Base-by-base conservation (phyloP, 108 stramenopile species). In the Chaetoceros muelleri region DNA sequence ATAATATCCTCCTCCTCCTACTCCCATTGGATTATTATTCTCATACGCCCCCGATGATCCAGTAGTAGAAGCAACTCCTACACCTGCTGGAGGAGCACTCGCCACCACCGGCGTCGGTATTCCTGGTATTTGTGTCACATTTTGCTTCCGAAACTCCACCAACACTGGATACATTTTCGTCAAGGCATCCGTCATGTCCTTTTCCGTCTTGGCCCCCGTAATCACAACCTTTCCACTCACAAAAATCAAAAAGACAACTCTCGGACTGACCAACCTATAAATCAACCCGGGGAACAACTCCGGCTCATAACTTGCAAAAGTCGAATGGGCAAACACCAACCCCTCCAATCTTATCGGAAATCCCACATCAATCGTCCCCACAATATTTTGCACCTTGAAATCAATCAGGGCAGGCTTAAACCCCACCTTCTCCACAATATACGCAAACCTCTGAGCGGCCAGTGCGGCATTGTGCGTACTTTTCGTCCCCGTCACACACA, bases 211-310 rank as follows among this genome's bases (percentile, higher is more conserved):
- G 31, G 88, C 88, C n/a, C 88, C 88, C 3, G 88, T 90, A 66
- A 90, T 85, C 19, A 94, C 90, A 13, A 97, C 76, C 65, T 96
- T 96, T 2, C 98, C 98, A 23, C 82, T 84, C 0, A 97, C 96
- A 71, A 99, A 99, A 30, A 98, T 93, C 48, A 98, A 65, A 22
- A 98, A 74, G 24, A 97, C 96, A 0, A 95, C 87, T 55, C 92
- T 75, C 23, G 96, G 96, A 48, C 53, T 74, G 0, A 83, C 74
- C 74, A 99, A 65, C 23, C 97, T 75, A 69, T 99, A 99, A 58
- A 99, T 95, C 24, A 98, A 69, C 17, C 98, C 98, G 0, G 98
- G 96, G 63, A 99, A 99, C n/a, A 99, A 63, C 62, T 99, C 98
- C 0, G 98, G 98, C 61, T 99, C 98, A 62, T 95, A 99, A 23